phyloP scores from a whole-genome alignment of 2,329 filamentous ascomycete genomes.

The Didymella pomorum region DNA sequence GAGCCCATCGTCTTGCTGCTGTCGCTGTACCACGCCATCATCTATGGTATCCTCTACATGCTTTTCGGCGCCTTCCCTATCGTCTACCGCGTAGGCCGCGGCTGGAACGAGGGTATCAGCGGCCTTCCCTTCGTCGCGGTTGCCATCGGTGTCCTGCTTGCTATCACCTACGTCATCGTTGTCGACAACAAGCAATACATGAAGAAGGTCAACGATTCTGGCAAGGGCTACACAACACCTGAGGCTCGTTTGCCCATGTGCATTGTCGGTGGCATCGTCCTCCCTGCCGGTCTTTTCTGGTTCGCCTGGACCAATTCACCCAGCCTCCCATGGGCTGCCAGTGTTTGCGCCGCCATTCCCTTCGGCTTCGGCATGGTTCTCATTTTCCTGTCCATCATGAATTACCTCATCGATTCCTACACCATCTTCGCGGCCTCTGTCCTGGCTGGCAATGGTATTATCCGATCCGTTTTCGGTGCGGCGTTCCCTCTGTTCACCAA shows the following conservation, averaged over 20 bases:
- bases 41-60: slow-evolving; percentile 61
- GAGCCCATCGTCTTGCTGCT: slow-evolving; percentile 74
- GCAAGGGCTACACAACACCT: slow-evolving; percentile 66
- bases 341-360: slow-evolving; percentile 59
- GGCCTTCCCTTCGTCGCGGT: slow-evolving; percentile 70
- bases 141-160: slow-evolving; percentile 69
- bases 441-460: slow-evolving; percentile 78
- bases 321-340: slow-evolving; percentile 64
- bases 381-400: slow-evolving; percentile 66
- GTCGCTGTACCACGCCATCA: slow-evolving; percentile 68
- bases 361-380: slow-evolving; percentile 69
- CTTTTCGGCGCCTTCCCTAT: slow-evolving; percentile 62
- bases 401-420: slow-evolving; percentile 59
- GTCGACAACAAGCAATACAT: slow-evolving; percentile 49
- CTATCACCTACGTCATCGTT: slow-evolving; percentile 61
- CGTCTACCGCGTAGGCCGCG: slow-evolving; percentile 64
- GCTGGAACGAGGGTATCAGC: slow-evolving; percentile 49
- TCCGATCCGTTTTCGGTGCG: slow-evolving; percentile 79
- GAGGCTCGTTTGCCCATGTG: slow-evolving; percentile 71
- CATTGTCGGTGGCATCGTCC: slow-evolving; percentile 67
- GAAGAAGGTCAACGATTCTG: slow-evolving; percentile 53
- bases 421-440: slow-evolving; percentile 80
- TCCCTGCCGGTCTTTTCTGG: slow-evolving; percentile 62
- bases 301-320: slow-evolving; percentile 58
- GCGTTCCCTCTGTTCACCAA: slow-evolving; percentile 81